phyloP scores from a whole-genome alignment of 208 protist genomes.

The Acanthamoeba polyphaga region DNA sequence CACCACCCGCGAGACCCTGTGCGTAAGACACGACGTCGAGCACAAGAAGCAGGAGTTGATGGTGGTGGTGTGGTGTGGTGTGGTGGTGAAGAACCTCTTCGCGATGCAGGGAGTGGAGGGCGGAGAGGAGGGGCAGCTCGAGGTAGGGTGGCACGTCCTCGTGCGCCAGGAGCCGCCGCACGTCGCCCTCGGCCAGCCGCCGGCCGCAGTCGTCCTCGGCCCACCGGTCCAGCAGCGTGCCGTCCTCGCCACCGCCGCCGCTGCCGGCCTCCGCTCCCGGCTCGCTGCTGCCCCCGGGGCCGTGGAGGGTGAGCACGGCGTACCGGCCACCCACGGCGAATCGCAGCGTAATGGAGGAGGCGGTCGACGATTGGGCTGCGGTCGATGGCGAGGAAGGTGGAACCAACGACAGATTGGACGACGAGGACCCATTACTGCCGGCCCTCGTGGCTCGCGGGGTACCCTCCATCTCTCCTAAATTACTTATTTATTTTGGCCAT shows the following conservation, averaged over 20 bases:
- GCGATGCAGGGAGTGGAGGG: slow-evolving; percentile 16
- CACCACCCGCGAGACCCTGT: neutral
- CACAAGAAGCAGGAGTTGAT: neutral
- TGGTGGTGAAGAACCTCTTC: slow-evolving; percentile 14
- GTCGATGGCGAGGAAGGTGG: neutral
- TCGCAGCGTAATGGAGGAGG: neutral
- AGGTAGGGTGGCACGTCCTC: slow-evolving; percentile 25
- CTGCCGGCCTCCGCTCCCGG: neutral
- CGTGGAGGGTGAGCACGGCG: slow-evolving; percentile 14
- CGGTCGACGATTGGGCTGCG: neutral
- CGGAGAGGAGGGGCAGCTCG: slow-evolving; percentile 30
- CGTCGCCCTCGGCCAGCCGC: slow-evolving; percentile 16
- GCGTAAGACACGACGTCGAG: neutral
- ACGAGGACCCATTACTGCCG: no score
- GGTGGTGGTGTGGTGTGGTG: no score
- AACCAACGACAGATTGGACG: no score
- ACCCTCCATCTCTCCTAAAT: no score
- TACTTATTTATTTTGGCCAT: no score
- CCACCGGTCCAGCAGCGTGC: slow-evolving; percentile 16
- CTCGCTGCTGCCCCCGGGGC: neutral
- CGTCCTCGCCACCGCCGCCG: neutral
- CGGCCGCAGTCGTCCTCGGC: slow-evolving; percentile 46
- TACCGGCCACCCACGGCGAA: slow-evolving; percentile 14
- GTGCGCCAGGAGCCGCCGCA: slow-evolving; percentile 3
- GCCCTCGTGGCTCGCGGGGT: no score